Conservation (phyloP, 139 green algal species). For the Chlorella sp. region DNA sequence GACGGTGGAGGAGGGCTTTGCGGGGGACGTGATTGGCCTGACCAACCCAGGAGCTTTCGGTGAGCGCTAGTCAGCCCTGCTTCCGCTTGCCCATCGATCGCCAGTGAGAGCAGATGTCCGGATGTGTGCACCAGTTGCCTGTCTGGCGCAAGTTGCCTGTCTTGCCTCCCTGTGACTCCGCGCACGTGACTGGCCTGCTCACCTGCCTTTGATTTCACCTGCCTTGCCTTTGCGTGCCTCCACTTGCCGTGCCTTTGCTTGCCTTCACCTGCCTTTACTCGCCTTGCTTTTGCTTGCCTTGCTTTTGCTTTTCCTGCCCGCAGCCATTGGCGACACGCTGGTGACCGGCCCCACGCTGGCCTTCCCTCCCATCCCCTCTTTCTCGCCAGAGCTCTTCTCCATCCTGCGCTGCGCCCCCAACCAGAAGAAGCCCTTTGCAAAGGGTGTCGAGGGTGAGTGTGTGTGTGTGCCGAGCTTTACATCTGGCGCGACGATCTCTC, state of each 20-base stretch:
- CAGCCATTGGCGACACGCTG: constrained; percentile 38
- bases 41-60: constrained; percentile 73
- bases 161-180: too few relatives aligned
- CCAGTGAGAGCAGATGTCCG: too few relatives aligned
- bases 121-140: too few relatives aligned
- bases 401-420: constrained; percentile 61
- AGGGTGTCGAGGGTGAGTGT: constrained; percentile 65
- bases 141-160: neutral
- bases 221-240: too few relatives aligned
- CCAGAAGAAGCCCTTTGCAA: constrained; percentile 70
- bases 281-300: neutral
- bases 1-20: constrained; percentile 60
- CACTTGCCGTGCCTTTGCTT: too few relatives aligned
- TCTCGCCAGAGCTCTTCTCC: constrained; percentile 70
- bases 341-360: constrained; percentile 30
- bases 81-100: too few relatives aligned
- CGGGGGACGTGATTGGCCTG: constrained; percentile 45
- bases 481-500: too few relatives aligned
- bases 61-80: too few relatives aligned
- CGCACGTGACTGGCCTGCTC: too few relatives aligned
- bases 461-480: too few relatives aligned
- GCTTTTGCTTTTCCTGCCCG: too few relatives aligned
- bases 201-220: too few relatives aligned
- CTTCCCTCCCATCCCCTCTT: constrained; percentile 73
- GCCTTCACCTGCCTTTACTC: neutral